phyloP scores from a whole-genome alignment of 2,329 filamentous ascomycete species.

The Neofusicoccum parvum region DNA sequence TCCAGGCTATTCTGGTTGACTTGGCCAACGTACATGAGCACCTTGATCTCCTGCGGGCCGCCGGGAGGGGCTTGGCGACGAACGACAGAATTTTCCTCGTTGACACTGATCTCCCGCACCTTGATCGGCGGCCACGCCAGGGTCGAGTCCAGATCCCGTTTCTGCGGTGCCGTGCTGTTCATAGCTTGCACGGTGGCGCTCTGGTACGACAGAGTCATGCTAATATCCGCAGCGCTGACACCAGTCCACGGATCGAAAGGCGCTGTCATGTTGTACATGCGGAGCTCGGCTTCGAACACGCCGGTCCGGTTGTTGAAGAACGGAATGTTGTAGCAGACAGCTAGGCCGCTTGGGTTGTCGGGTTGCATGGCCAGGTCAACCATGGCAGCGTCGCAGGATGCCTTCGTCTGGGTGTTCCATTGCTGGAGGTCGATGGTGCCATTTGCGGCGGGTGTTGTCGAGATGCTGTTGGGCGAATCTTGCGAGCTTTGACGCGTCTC shows the following conservation, averaged over 20 bases:
- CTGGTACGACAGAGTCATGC: slow-evolving; percentile 45
- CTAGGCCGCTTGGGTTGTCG: slow-evolving; percentile 74
- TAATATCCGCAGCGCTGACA: slow-evolving; percentile 42
- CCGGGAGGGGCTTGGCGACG: slow-evolving; percentile 5
- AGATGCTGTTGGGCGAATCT: slow-evolving; percentile 21
- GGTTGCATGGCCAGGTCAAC: slow-evolving; percentile 56
- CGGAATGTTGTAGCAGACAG: slow-evolving; percentile 81
- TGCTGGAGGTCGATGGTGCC: slow-evolving; percentile 24
- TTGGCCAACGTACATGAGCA: slow-evolving; percentile 69
- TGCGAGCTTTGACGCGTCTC: slow-evolving; percentile 36
- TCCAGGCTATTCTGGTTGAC: slow-evolving; percentile 62
- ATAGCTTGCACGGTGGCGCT: slow-evolving; percentile 43
- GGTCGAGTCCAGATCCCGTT: slow-evolving; percentile 29
- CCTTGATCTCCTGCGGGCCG: slow-evolving; percentile 51
- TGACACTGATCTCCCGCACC: slow-evolving; percentile 25
- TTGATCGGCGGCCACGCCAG: slow-evolving; percentile 30
- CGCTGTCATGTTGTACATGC: slow-evolving; percentile 69
- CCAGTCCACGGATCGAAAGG: slow-evolving; percentile 53
- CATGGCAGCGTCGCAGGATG: slow-evolving; percentile 63
- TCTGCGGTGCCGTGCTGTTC: slow-evolving; percentile 21
- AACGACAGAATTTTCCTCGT: slow-evolving; percentile 21
- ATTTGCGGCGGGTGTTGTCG: slow-evolving; percentile 7
- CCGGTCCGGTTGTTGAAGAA: slow-evolving; percentile 68
- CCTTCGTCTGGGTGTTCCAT: slow-evolving; percentile 41
- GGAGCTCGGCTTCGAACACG: slow-evolving; percentile 74